phyloP scores from a whole-genome alignment of 805 yeast genomes.

The Diddensiella santjacobensis region DNA sequence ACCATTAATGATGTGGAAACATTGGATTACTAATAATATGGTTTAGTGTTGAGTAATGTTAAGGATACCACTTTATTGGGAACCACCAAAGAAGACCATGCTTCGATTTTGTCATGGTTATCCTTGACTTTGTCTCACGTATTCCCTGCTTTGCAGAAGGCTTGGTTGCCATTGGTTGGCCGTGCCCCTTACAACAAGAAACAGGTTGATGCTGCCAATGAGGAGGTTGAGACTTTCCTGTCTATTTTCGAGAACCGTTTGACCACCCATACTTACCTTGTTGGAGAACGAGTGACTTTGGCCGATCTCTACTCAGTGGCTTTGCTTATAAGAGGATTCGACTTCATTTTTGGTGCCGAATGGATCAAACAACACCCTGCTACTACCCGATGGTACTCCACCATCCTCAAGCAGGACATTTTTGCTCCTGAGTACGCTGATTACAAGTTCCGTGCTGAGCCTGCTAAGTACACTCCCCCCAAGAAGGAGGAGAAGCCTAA shows the following conservation, averaged over 20 bases:
- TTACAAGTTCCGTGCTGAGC: constrained; percentile 59
- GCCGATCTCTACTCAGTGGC: constrained; percentile 63
- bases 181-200: constrained; percentile 74
- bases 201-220: constrained; percentile 46
- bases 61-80: constrained; percentile 52
- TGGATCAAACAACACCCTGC: constrained; percentile 64
- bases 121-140: constrained; percentile 72
- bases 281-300: constrained; percentile 58
- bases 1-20: not conserved
- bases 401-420: constrained; percentile 45
- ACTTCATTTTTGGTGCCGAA: constrained; percentile 55
- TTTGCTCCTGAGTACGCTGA: constrained; percentile 45
- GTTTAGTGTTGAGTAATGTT: constrained; percentile 18
- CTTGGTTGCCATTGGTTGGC: constrained; percentile 63
- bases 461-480: constrained; percentile 65
- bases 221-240: constrained; percentile 38
- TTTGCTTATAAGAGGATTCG: constrained; percentile 51
- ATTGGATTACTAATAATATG: not conserved
- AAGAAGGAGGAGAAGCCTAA: constrained; percentile 67
- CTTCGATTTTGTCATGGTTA: constrained; percentile 69
- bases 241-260: constrained; percentile 52
- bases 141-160: constrained; percentile 43
- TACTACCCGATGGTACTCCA: constrained; percentile 67
- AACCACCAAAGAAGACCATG: constrained; percentile 57
- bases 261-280: constrained; percentile 60